Base-by-base conservation (phyloP, 2,329 filamentous ascomycete species). In the Grosmannia clavigera region DNA sequence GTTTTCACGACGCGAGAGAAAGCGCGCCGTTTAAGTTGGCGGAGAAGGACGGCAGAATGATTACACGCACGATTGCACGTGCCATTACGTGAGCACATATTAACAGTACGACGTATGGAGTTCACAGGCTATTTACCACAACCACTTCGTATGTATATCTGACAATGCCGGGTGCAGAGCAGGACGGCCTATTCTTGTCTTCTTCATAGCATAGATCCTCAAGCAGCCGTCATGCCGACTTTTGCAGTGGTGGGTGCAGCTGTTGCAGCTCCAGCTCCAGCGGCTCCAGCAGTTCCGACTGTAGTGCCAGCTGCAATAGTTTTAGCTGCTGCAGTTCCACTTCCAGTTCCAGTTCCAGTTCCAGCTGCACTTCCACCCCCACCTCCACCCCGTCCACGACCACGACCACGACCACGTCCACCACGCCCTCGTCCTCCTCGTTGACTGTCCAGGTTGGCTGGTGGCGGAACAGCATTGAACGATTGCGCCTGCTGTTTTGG, bases 401-500 rank as follows among this genome's bases (percentile, higher is more conserved):
- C 69, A 0, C 60, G 29, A 16, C 69, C 67, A 40, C 66, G 61
- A 12, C 65, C 75, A 58, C 75, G 69, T 48, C 72, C 72, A 55
- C 76, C 71, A 16, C 75, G 70, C 14, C 75, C 71, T 33, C 73
- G 73, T 55, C 74, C 70, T 52, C 72, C 70, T 46, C 73, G 68
- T 19, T 69, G 68, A n/a, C 72, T 67, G 64, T 85, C 78, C 19
- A 87, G 71, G 46, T 69, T 78, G 1, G 79, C 70, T 1, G 86
- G 85, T 27, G 85, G 85, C 46, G 83, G 82, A 7, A 85, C 80
- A 16, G 78, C 78, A 60, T 76, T 77, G 66, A 82, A 85, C 43
- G 66, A 69, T 56, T 72, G 70, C 31, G 14, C 33, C 33, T 16
- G 27, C 51, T 35, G 33, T 2, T 29, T 50, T 27, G 27, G 33